Conservation (phyloP, 2,329 filamentous ascomycete species). For the Paraphoma sp. region DNA sequence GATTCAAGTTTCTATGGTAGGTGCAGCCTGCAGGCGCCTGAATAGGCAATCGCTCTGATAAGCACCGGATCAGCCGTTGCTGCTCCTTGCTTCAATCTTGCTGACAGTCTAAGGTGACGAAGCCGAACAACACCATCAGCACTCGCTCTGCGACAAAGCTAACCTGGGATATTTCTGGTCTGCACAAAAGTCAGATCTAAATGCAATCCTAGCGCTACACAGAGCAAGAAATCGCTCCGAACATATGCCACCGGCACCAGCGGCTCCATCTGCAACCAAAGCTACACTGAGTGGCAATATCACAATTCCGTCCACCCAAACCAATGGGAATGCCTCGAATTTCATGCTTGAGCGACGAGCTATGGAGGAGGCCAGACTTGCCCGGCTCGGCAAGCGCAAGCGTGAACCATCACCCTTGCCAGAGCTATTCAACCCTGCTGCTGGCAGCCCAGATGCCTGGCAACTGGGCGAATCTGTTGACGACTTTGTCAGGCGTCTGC, state of each 20-base stretch:
- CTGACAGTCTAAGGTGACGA: slow-evolving; percentile 33
- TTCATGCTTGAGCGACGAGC: slow-evolving; percentile 12
- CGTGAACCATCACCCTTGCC: slow-evolving; percentile 11
- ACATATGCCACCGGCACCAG: background rate
- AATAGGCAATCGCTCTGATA: background rate
- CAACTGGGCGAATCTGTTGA: slow-evolving; percentile 69
- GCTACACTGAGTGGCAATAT: background rate
- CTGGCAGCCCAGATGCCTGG: slow-evolving; percentile 61
- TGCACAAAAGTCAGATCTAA: slow-evolving; percentile 29
- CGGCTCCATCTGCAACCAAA: background rate
- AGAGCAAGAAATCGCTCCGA: slow-evolving; percentile 3
- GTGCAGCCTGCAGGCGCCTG: slow-evolving; percentile 3
- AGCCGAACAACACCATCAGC: slow-evolving; percentile 31
- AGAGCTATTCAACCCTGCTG: slow-evolving; percentile 61
- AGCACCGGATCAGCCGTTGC: background rate
- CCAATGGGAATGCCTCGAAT: slow-evolving; percentile 6
- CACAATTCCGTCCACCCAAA: slow-evolving; percentile 1
- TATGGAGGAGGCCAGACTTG: slow-evolving; percentile 20
- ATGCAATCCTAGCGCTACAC: slow-evolving; percentile 21
- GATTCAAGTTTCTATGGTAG: slow-evolving; percentile 56
- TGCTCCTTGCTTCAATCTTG: background rate
- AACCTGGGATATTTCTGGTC: slow-evolving; percentile 26
- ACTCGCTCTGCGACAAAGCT: slow-evolving; percentile 19
- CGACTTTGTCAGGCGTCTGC: slow-evolving; percentile 72
- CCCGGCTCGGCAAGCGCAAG: slow-evolving; percentile 17